Percentiles rank a stretch among this genome's conserved stretches.
phyloP scores from a whole-genome alignment of 129 eudicot genomes.

The Kitagawia praeruptora region DNA sequence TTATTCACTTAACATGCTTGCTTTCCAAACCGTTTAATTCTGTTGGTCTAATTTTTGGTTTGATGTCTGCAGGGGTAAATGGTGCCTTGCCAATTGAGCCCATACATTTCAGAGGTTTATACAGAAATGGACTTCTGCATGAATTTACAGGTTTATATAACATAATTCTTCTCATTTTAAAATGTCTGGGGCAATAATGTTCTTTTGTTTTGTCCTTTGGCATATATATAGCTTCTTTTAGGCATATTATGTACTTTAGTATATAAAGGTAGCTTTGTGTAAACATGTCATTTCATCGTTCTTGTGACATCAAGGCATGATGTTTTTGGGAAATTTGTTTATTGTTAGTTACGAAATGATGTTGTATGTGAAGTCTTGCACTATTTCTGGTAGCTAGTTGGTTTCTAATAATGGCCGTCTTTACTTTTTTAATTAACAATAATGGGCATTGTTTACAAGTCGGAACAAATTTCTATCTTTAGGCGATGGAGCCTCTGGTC shows the following conservation, averaged over 20 bases:
- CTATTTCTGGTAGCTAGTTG: not conserved
- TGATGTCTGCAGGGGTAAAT: slow-evolving; percentile 54
- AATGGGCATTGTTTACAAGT: not conserved
- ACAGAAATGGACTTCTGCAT: slow-evolving; percentile 40
- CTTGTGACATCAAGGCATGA: not conserved
- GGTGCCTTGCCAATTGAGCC: slow-evolving; percentile 71
- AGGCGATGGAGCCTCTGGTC: slow-evolving; percentile 33
- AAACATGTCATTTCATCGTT: not conserved
- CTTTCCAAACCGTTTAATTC: not conserved
- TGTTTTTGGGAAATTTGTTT: not conserved
- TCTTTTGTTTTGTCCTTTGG: too few species aligned
- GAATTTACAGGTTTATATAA: slow-evolving; percentile 34
- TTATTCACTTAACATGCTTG: slow-evolving; percentile 4
- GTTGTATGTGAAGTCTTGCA: not conserved
- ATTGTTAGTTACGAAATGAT: not conserved
- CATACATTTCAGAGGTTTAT: slow-evolving; percentile 34
- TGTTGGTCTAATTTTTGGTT: not conserved
- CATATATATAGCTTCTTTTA: not conserved
- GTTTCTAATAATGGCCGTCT: not conserved
- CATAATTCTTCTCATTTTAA: too few species aligned
- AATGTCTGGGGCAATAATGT: too few species aligned
- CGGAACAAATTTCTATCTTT: slow-evolving; percentile 4
- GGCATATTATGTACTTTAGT: not conserved
- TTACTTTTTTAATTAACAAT: not conserved
- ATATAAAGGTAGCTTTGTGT: not conserved